phyloP scores from a whole-genome alignment of 1,284 basidiomycete genomes.

The Ustilago tritici region DNA sequence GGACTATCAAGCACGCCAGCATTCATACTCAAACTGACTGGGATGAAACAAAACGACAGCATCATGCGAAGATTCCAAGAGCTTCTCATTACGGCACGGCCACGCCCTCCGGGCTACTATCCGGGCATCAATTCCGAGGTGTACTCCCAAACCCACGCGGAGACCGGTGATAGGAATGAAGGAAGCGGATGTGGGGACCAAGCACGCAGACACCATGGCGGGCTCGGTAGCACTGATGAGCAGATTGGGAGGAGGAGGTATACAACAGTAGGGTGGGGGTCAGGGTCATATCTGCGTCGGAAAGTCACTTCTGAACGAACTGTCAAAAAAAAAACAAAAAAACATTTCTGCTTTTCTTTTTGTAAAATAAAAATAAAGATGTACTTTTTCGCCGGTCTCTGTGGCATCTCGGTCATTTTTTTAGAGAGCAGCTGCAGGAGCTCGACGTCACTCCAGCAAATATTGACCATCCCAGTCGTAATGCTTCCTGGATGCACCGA shows the following conservation, averaged over 20 bases:
- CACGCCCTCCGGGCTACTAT: background rate
- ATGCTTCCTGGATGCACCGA: no score
- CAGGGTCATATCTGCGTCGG: background rate
- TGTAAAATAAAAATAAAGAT: no score
- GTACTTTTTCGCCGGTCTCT: background rate
- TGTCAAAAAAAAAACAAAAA: background rate
- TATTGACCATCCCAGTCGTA: no score
- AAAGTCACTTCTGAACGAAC: background rate
- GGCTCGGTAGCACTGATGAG: no score
- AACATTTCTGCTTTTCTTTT: no score
- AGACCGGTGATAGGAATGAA: conserved; percentile 2
- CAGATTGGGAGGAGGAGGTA: no score
- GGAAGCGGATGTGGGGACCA: background rate
- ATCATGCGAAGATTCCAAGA: background rate
- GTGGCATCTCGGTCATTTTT: background rate
- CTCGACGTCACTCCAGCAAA: background rate
- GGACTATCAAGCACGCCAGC: background rate
- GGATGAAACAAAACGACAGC: background rate
- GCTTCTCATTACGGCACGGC: background rate
- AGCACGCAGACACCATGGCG: no score
- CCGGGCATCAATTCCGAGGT: background rate
- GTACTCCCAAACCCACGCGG: background rate
- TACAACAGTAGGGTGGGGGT: background rate
- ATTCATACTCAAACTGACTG: background rate
- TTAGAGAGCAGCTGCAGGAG: background rate